Evolutionary conservation across 2,329 filamentous ascomycete genomes (phyloP), one percentile per base, ranked within the genome.

Genomic region (Fusarium domesticum): DNA sequence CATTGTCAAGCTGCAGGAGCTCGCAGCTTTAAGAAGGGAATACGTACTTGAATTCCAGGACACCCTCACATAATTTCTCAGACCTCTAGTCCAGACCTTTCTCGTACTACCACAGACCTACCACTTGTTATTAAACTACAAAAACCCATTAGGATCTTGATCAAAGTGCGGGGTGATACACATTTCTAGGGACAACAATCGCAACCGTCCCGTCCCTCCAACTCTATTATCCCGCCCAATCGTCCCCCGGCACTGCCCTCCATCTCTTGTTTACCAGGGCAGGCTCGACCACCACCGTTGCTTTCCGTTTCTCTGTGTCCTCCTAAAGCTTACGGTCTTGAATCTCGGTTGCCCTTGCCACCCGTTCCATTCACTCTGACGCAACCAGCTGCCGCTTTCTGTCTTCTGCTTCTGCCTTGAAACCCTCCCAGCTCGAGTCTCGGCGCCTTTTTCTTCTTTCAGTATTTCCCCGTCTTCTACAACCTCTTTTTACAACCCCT

Each of bases 161-260:
- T 37, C 30, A 49, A 59, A 60, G 56, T 60, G 57, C 54, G 58
- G 58, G 57, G 57, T 59, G 57, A 56, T 47, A 35, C 44, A 52
- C 52, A 53, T 50, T 53, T 35, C 42, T 50, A 39, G 44, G 41
- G 47, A 42, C 50, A 57, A 28, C 23, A 59, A 58, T 58, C 57
- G 53, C 49, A 50, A 46, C 57, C 49, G 52, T 59, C 53, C 58
- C 57, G 57, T 60, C 58, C 58, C 58, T 60, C 57, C 58, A 60
- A 58, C 43, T 56, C 44, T 39, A 11, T 28, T 28, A 30, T 41
- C 40, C 37, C 42, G 43, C 39, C 56, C 52, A 56, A 51, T 58
- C 42, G 39, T 50, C 42, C 53, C 44, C 42, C 18, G 31, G 55
- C 45, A 46, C 43, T 44, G 33, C 45, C 45, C 53, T 51, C 39